phyloP scores from a whole-genome alignment of 495 filamentous ascomycete species.

The Penicillium psychrofluorescens region DNA sequence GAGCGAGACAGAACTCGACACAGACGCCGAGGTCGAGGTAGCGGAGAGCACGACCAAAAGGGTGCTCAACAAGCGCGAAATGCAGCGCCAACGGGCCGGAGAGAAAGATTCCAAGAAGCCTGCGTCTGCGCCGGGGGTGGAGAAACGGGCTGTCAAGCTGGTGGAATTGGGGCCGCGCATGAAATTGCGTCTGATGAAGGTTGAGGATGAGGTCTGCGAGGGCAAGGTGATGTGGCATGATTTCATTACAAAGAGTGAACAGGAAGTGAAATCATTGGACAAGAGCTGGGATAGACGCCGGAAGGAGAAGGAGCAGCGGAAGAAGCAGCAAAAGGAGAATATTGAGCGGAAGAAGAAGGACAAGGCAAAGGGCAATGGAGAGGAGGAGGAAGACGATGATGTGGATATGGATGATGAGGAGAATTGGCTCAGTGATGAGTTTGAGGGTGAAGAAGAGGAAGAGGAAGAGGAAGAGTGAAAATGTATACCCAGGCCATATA shows the following conservation, averaged over 20 bases:
- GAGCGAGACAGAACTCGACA: conserved; percentile 85
- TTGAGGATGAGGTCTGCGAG: conserved; percentile 87
- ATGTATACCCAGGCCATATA: not conserved
- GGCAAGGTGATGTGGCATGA: conserved; percentile 98
- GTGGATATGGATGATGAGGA: conserved; percentile 53
- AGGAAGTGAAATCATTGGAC: conserved; percentile 71
- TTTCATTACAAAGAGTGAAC: conserved; percentile 72
- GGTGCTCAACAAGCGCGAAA: conserved; percentile 57
- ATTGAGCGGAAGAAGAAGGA: conserved; percentile 73
- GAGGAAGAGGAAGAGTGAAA: conserved; percentile 33
- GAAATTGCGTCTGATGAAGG: conserved; percentile 84
- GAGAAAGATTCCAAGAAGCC: conserved; percentile 30
- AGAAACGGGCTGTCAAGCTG: conserved; percentile 84
- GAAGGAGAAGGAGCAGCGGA: conserved; percentile 74
- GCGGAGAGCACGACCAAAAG: conserved; percentile 64
- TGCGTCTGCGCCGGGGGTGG: conserved; percentile 37
- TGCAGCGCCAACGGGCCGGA: conserved; percentile 43
- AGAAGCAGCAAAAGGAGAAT: conserved; percentile 76
- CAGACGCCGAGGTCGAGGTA: conserved; percentile 93
- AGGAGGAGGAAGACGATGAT: conserved; percentile 34
- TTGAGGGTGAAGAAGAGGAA: conserved; percentile 46
- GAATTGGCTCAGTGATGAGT: conserved; percentile 54
- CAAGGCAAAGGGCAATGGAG: conserved; percentile 40
- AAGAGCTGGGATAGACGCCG: conserved; percentile 68
- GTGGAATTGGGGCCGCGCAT: conserved; percentile 88